Base-by-base conservation (phyloP, 225 moss, liverwort and hornwort genomes). In the Polytrichum commune region DNA sequence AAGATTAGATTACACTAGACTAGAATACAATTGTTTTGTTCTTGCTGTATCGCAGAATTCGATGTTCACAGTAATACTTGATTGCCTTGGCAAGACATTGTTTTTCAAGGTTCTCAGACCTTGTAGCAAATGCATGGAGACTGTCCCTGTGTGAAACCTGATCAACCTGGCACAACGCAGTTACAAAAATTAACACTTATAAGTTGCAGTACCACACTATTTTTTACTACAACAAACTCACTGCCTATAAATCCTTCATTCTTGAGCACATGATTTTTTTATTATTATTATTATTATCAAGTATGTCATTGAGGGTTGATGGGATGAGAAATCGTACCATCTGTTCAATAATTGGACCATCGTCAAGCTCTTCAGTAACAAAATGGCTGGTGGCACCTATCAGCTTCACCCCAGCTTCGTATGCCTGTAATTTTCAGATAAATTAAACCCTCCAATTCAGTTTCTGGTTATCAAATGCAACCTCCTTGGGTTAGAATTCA, bases 301-400 rank as follows among this genome's bases (percentile, higher is more conserved):
- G 16, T 46, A 46, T 16, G 16, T 46, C 46, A 13, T 46, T 16
- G 20, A 54, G 46, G 16, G 46, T 13, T 46, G 4, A 46, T 46
- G 46, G 55, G 58, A 7, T 27, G 29, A 60, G 66, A 46, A 16
- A 76, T 22, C 74, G 75, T 80, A 91, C 97, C 94, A 98, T 90
- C 77, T 98, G 97, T 73, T 98, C 94, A 68, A 98, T 98, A 69
- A 98, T 98, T 10, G 97, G 97, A 60, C 97, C 97, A 76, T 91
- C 92, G 26, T 98, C 97, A 13, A 98, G 82, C 65, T 94, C 97
- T 70, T 80, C 84, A 63, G 94, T 98, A 13, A 98, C 97, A 35
- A 98, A 98, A 81, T 98, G 97, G 83, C 95, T 90, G 35, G 97
- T 98, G 62, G 97, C 92, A 53, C 97, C 97, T 35, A 94, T 98